Percentiles rank a stretch among this genome's conserved stretches.
Evolutionary conservation across 2,329 filamentous ascomycete species (phyloP).

Genomic region (Gaeumannomyces tritici): DNA sequence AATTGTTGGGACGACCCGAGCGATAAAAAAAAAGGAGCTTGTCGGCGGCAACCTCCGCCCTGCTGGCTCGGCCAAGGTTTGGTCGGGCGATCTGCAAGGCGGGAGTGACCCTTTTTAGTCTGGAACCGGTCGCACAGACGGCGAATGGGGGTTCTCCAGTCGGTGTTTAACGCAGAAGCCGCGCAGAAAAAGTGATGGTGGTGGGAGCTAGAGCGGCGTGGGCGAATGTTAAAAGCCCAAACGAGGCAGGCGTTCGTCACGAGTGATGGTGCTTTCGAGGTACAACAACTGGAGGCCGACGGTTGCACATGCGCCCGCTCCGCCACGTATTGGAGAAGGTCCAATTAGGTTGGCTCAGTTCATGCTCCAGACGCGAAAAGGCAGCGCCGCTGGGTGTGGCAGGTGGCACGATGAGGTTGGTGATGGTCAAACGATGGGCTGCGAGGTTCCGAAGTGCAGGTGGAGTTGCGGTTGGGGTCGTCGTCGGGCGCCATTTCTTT

Average conservation of each 20-base stretch:
- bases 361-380: not conserved
- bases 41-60: not conserved
- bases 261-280: too few relatives aligned
- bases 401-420: not conserved
- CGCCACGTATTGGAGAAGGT: too few relatives aligned
- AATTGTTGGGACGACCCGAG: not conserved
- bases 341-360: too few relatives aligned
- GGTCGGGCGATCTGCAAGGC: not conserved
- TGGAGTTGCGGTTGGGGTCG: not conserved
- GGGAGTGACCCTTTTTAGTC: not conserved
- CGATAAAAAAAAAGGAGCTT: not conserved
- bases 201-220: not conserved
- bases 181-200: not conserved
- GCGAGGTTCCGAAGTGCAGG: not conserved
- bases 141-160: not conserved
- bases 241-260: too few relatives aligned
- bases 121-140: not conserved
- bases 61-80: not conserved
- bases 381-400: too few relatives aligned
- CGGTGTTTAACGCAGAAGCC: not conserved
- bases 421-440: not conserved
- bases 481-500: not conserved
- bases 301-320: not conserved
- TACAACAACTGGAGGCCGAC: too few relatives aligned
- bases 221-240: too few relatives aligned